phyloP scores from a whole-genome alignment of 1,284 basidiomycete species.

The Ustilago xerochloae region DNA sequence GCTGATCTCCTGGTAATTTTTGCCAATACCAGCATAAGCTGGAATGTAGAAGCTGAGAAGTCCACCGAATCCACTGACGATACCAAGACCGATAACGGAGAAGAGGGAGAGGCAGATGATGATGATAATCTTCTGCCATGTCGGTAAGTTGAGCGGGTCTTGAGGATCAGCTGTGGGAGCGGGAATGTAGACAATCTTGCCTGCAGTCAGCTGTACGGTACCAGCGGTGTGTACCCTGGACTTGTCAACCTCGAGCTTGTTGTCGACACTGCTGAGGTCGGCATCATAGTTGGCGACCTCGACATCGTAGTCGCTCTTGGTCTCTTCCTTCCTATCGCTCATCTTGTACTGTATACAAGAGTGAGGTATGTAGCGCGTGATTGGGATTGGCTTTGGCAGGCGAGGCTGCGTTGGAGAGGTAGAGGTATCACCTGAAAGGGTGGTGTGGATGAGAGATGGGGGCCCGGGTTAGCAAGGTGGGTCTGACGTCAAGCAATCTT shows the following conservation, averaged over 20 bases:
- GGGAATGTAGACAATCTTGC: constrained; percentile 16
- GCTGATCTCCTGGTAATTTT: constrained; percentile 14
- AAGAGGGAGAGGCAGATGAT: constrained; percentile 13
- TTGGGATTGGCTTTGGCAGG: no score
- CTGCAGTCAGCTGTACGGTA: constrained; percentile 16
- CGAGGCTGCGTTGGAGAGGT: no score
- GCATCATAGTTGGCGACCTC: constrained; percentile 7
- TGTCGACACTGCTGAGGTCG: background rate
- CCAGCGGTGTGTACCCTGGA: constrained; percentile 4
- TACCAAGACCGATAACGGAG: constrained; percentile 15
- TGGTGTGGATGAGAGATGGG: no score
- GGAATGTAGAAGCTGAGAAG: constrained; percentile 22
- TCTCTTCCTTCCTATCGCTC: constrained; percentile 5
- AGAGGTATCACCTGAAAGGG: no score
- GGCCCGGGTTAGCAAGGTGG: no score
- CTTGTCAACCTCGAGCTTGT: constrained; percentile 12
- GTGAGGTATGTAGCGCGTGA: no score
- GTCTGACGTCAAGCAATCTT: no score
- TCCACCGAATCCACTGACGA: constrained; percentile 15
- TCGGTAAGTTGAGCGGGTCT: constrained; percentile 16
- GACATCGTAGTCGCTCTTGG: constrained; percentile 9
- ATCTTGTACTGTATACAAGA: background rate
- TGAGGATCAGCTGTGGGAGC: constrained; percentile 14
- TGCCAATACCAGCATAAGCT: constrained; percentile 12
- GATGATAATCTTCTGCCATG: constrained; percentile 11